A percentile compares a stretch with the other conserved stretches of the same genome.
These are phyloP conservation scores for Sporopachydermia lactativora DNA, from an alignment of 805 yeast genomes.

Conservation along the genomic window DNA sequence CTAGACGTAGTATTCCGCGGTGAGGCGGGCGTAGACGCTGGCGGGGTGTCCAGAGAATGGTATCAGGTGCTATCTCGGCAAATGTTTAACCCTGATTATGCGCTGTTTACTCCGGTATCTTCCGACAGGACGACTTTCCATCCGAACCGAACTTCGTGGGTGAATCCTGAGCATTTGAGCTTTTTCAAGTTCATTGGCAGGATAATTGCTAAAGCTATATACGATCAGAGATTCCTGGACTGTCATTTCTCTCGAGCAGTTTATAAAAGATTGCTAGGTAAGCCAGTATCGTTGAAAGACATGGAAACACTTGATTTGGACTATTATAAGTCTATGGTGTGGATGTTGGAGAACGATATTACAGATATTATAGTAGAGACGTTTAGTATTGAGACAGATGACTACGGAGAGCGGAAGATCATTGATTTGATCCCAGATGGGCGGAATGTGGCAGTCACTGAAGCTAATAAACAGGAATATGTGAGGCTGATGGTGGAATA, in stretches of 20 bases:
- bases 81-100: slow-evolving; percentile 93
- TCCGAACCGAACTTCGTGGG: slow-evolving; percentile 85
- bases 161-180: slow-evolving; percentile 84
- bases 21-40: slow-evolving; percentile 96
- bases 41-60: slow-evolving; percentile 98
- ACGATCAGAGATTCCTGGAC: slow-evolving; percentile 73
- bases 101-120: slow-evolving; percentile 80
- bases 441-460: slow-evolving; percentile 71
- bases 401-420: slow-evolving; percentile 77
- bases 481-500: slow-evolving; percentile 79
- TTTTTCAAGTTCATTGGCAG: slow-evolving; percentile 92
- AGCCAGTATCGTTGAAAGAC: slow-evolving; percentile 74
- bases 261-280: slow-evolving; percentile 72
- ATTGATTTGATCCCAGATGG: slow-evolving; percentile 81
- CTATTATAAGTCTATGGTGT: slow-evolving; percentile 78
- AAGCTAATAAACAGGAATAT: slow-evolving; percentile 80
- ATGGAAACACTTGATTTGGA: slow-evolving; percentile 90
- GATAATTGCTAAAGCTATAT: slow-evolving; percentile 87
- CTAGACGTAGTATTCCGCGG: slow-evolving; percentile 78
- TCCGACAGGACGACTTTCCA: slow-evolving; percentile 90
- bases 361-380: slow-evolving; percentile 93
- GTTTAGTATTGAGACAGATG: slow-evolving; percentile 85
- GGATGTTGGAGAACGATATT: slow-evolving; percentile 96
- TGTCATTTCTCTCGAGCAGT: slow-evolving; percentile 94
- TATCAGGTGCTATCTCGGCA: slow-evolving; percentile 86